A percentile compares a stretch with the other conserved stretches of the same genome.
Conservation (phyloP, 306 rosid species). For the Ormosia semicastrata region DNA sequence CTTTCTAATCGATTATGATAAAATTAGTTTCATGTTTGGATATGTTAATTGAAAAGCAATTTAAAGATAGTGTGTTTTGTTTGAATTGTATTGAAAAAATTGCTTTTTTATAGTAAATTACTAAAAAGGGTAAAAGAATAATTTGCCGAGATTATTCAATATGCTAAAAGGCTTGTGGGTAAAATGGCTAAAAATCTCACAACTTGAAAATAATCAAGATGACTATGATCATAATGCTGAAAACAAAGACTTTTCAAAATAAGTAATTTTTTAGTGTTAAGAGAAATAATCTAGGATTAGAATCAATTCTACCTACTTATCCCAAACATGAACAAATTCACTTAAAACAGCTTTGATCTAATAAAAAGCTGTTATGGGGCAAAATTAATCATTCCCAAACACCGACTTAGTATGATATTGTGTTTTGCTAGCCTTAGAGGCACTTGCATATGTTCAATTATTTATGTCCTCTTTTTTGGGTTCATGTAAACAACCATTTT, state of each 20-base stretch:
- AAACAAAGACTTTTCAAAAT: not conserved
- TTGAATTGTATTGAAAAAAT: no score
- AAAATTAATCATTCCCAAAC: no score
- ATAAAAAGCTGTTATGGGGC: not conserved
- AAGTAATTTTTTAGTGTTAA: not conserved
- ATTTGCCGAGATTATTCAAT: not conserved
- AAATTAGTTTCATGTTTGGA: not conserved
- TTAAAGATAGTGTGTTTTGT: no score
- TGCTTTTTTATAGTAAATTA: no score
- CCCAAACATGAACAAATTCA: not conserved
- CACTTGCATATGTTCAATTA: not conserved
- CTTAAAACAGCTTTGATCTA: not conserved
- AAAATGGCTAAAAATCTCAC: not conserved
- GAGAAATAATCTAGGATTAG: not conserved
- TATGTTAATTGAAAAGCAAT: no score
- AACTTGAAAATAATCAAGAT: not conserved
- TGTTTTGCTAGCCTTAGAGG: slow-evolving; percentile 3
- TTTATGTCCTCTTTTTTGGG: not conserved
- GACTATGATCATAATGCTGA: not conserved
- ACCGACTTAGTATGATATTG: not conserved
- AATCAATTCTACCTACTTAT: not conserved
- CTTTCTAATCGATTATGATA: not conserved
- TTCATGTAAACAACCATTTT: not conserved
- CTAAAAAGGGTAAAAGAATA: not conserved
- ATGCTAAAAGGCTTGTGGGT: not conserved